Evolutionary conservation across 2,329 filamentous ascomycete species (phyloP).

Genomic region (Botrytis aclada): DNA sequence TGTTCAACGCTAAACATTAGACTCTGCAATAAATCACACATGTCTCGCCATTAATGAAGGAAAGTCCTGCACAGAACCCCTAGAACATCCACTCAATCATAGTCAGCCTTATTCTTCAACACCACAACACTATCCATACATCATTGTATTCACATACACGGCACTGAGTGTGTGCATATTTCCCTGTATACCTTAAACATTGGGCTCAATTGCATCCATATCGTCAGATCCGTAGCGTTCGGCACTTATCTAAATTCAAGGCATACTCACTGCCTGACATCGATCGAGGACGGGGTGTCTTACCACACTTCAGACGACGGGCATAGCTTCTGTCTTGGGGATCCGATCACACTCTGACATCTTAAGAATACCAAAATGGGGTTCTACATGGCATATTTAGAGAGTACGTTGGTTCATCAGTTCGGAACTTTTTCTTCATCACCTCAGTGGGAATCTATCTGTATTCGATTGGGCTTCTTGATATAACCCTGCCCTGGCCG

Average conservation of each 20-base stretch:
- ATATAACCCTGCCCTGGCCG: slow-evolving; percentile 6
- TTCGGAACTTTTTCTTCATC: slow-evolving; percentile 24
- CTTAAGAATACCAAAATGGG: slow-evolving; percentile 48
- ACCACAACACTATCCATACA: slow-evolving; percentile 38
- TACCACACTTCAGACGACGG: slow-evolving; percentile 32
- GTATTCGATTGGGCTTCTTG: slow-evolving; percentile 25
- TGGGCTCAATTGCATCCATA: slow-evolving; percentile 54
- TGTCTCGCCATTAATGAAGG: slow-evolving; percentile 56
- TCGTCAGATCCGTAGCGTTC: slow-evolving; percentile 24
- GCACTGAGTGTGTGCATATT: slow-evolving; percentile 37
- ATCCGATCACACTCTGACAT: slow-evolving; percentile 26
- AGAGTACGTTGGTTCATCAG: slow-evolving; percentile 37
- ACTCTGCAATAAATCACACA: slow-evolving; percentile 61
- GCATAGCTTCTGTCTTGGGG: slow-evolving; percentile 27
- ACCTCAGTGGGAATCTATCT: slow-evolving; percentile 31
- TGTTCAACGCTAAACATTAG: slow-evolving; percentile 37
- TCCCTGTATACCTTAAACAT: slow-evolving; percentile 44
- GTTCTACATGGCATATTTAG: slow-evolving; percentile 56
- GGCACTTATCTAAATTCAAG: slow-evolving; percentile 27
- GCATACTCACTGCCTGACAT: slow-evolving; percentile 29
- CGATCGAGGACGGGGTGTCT: slow-evolving; percentile 26
- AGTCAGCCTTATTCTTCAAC: slow-evolving; percentile 38
- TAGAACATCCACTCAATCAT: slow-evolving; percentile 37
- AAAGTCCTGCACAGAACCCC: slow-evolving; percentile 38
- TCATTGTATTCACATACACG: slow-evolving; percentile 35